Base-by-base conservation (phyloP, 164 flowering plant genomes). In the Kingdonia uniflora region DNA sequence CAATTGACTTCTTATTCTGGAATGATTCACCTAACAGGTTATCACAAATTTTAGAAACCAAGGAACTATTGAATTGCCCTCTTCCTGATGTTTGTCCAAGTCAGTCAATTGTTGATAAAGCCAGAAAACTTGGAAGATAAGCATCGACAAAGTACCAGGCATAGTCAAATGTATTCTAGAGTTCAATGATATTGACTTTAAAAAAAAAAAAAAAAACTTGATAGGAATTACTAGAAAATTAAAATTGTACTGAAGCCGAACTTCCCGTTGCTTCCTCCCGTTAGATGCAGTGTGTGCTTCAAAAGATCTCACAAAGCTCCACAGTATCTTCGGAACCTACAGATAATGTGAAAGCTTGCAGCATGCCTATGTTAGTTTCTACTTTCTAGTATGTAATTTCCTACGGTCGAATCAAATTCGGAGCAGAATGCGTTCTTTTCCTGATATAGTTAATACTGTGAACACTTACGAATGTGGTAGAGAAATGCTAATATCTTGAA, bases 401-500 rank as follows among this genome's bases (percentile, higher is more conserved):
- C 52, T 35, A 26, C 14, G 51, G 62, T 47, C 67, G 21, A 54
- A 74, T 51, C 53, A 57, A 26, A 54, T 29, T 44, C 59, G 51
- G 24, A 49, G 65, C 49, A 45, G 50, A n/a, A n/a, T 55, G 57
- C 38, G 35, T 29, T 29, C 35, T 48, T 68, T 17, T 52, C 82
- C 74, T 42, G 75, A 72, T 21, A 55, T 51, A 20, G 40, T 86
- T 33, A 66, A 86, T 64, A 64, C 88, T 58, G 77, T 84, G 52
- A 92, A 92, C 62, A 88, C 99, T 50, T 73, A 72, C 59, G 76
- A 66, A 61, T 61, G 66, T 60, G 79, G 73, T 35, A 78, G 77
- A 72, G 95, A 84, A 68, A 78, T 86, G 95, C 69, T 88, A 55
- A 69, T 86, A 57, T 88, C 89, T 33, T 71, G 95, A 65, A 80